These are phyloP conservation scores for Galerina sulciceps DNA, from an alignment of 768 basidiomycete species.

Conservation along the genomic window DNA sequence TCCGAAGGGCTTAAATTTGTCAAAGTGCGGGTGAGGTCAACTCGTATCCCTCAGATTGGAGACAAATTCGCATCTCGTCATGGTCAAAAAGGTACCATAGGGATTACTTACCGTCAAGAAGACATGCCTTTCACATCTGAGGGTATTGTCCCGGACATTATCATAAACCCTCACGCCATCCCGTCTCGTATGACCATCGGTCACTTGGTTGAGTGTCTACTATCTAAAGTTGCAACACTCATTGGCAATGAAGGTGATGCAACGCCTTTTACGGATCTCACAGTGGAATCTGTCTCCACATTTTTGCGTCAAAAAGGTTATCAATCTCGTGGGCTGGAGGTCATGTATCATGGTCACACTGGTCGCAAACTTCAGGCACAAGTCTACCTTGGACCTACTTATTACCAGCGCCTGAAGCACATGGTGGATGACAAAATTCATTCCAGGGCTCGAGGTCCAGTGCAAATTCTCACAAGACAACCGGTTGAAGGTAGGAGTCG, in stretches of 20 bases:
- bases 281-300: conserved; percentile 96
- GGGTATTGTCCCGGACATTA: conserved; percentile 94
- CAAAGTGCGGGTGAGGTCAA: conserved; percentile 95
- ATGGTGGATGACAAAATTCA: conserved; percentile 99
- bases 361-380: conserved; percentile 98
- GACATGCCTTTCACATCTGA: conserved; percentile 99
- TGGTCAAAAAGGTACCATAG: conserved; percentile 99
- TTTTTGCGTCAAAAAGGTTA: conserved; percentile 90
- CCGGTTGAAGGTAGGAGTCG: conserved; percentile 98
- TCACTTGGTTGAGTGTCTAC: conserved; percentile 96
- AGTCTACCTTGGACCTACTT: conserved; percentile 97
- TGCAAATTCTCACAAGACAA: conserved; percentile 96
- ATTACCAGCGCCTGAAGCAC: conserved; percentile 98
- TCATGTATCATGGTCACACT: conserved; percentile 99
- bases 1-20: conserved; percentile 97
- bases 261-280: conserved; percentile 97
- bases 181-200: conserved; percentile 99
- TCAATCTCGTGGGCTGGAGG: conserved; percentile 95
- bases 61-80: conserved; percentile 99
- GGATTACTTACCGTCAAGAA: conserved; percentile 99
- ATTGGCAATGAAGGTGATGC: conserved; percentile 98
- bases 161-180: conserved; percentile 99
- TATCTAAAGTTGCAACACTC: conserved; percentile 95
- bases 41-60: conserved; percentile 95
- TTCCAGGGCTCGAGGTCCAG: conserved; percentile 94